Base-by-base conservation (phyloP, 306 rosid species). In the Canavalia gladiata region DNA sequence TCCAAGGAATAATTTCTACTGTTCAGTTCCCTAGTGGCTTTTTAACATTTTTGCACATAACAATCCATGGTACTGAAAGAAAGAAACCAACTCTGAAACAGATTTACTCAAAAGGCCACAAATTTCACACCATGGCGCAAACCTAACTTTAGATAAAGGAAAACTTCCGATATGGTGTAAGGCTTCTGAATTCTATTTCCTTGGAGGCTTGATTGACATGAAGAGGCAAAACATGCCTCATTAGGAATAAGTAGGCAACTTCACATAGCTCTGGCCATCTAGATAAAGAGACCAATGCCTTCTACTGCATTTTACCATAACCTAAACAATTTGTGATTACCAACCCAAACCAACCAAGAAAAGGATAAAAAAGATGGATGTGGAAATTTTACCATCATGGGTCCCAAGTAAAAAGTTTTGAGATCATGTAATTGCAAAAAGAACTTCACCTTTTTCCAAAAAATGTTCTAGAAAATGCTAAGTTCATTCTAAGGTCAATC, bases 241-340 rank as follows among this genome's bases (percentile, higher is more conserved):
- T 55, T 54, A 28, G 41, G 45, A 83, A 83, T 60, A 75, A 46
- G 82, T 50, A 76, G 29, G 6, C 59, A 70, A 54, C 67, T 76
- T 60, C 68, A 74, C 74, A 58, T 57, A 75, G 58, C 60, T 57
- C 84, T 50, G 51, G 81, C 68, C 64, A 73, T 51, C 80, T 41
- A 60, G 45, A 62, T 30, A 65, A 66, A 47, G 68, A 57, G 72
- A 74, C 30, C 78, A 79, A 41, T 79, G 72, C 59, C 72, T 78
- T 80, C 81, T 39, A 82, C 55, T 49, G 47, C 66, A 33, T 67
- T 49, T 81, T 59, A 42, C 33, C 57, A 41, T 49, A n/a, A 74
- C 39, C 78, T 67, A 79, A 49, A 68, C 68, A 67, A 73, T 58
- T n/a, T 39, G 43, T 50, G 52, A 74, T 74, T 80, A 58, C 67